Conservation (phyloP, 2,329 filamentous ascomycete genomes). For the Hypoxylon sp. region DNA sequence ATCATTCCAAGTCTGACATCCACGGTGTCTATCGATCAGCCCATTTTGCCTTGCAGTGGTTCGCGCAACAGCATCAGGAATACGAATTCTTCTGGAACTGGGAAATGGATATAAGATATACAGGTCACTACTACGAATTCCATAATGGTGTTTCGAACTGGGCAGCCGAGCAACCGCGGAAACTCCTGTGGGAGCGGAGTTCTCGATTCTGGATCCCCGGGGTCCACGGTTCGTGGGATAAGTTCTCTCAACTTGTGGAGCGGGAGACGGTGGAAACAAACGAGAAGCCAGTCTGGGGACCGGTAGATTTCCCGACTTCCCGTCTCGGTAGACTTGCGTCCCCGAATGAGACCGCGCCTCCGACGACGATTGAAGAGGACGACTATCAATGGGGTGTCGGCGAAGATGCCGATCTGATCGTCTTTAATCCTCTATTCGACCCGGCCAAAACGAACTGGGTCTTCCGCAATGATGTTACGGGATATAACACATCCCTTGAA, state of each 20-base stretch:
- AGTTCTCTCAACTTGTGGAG: slow-evolving; percentile 67
- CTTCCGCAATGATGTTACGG: slow-evolving; percentile 66
- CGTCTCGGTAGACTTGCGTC: slow-evolving; percentile 65
- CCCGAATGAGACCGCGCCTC: slow-evolving; percentile 69
- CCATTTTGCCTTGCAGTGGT: slow-evolving; percentile 60
- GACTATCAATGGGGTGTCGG: slow-evolving; percentile 69
- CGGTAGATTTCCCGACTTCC: slow-evolving; percentile 52
- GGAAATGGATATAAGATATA: slow-evolving; percentile 61
- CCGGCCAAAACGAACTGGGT: slow-evolving; percentile 68
- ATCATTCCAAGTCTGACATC: slow-evolving; percentile 57
- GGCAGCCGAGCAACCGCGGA: slow-evolving; percentile 68
- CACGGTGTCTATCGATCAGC: slow-evolving; percentile 64
- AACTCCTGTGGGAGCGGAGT: slow-evolving; percentile 72
- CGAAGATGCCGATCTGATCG: slow-evolving; percentile 70
- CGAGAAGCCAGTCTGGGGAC: slow-evolving; percentile 70
- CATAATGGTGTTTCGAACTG: slow-evolving; percentile 66
- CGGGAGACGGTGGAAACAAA: slow-evolving; percentile 58
- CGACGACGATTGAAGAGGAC: slow-evolving; percentile 72
- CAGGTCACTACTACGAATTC: slow-evolving; percentile 65
- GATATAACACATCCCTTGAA: slow-evolving; percentile 61
- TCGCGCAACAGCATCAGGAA: slow-evolving; percentile 58
- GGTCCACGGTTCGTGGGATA: slow-evolving; percentile 66
- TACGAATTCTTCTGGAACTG: slow-evolving; percentile 63
- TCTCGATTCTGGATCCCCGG: slow-evolving; percentile 70
- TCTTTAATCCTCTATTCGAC: slow-evolving; percentile 70